A percentile compares a stretch with the other conserved stretches of the same genome.
Conservation (phyloP, 176 grass and related monocot genomes). For the Oryza officinalis region DNA sequence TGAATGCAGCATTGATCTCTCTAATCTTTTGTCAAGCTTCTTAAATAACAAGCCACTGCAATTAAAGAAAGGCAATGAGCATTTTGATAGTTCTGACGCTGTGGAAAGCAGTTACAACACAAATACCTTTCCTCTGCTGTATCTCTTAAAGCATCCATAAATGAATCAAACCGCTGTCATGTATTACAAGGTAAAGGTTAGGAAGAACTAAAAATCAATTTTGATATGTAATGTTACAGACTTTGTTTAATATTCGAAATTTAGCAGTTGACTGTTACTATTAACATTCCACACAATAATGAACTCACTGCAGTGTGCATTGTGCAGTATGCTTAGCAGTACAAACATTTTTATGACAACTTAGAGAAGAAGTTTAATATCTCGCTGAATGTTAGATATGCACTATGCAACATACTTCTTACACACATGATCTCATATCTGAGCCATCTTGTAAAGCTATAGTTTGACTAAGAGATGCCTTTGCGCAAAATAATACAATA, state of each 20-base stretch:
- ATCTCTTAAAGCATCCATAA: conserved; percentile 79
- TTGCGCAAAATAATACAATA: conserved; percentile 1
- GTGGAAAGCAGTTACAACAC: background rate
- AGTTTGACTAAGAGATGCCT: conserved; percentile 15
- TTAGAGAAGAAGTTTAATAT: background rate
- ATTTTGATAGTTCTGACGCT: background rate
- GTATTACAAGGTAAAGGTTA: conserved; percentile 38
- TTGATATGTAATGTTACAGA: conserved; percentile 16
- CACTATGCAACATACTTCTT: conserved; percentile 1
- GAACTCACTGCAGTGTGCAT: background rate
- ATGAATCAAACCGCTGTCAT: conserved; percentile 79
- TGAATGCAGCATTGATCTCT: conserved; percentile 96
- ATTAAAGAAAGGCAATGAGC: conserved; percentile 29
- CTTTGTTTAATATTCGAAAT: conserved; percentile 12
- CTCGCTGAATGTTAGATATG: background rate
- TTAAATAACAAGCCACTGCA: conserved; percentile 80
- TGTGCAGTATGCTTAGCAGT: conserved; percentile 20
- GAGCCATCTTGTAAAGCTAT: background rate
- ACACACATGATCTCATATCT: conserved; percentile 12
- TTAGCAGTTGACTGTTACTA: background rate
- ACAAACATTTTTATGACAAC: conserved; percentile 1
- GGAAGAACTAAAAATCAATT: conserved; percentile 23
- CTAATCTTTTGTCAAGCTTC: conserved; percentile 98
- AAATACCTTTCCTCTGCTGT: conserved; percentile 87
- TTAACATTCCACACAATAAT: background rate